A percentile compares a stretch with the other conserved stretches of the same genome.
phyloP scores from a whole-genome alignment of 331 rosid genomes.

The Acacia pycnantha region DNA sequence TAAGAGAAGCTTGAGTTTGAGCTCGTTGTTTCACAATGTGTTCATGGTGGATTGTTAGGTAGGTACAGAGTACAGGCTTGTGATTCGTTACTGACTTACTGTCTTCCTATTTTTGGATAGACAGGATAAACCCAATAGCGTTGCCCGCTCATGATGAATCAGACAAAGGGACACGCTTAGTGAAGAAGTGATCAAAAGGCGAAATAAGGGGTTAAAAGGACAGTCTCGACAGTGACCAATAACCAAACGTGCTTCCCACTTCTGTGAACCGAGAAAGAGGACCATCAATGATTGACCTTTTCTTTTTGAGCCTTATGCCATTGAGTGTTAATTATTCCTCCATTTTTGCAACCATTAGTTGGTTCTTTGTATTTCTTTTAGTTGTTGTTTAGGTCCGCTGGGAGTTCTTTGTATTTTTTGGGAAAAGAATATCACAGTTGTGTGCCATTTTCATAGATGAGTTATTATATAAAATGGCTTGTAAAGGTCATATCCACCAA shows the following conservation, averaged over 20 bases:
- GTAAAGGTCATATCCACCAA: background rate
- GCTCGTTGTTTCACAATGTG: background rate
- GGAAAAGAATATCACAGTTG: background rate
- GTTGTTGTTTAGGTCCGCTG: background rate
- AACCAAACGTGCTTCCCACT: background rate
- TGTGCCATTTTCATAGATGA: too few relatives aligned
- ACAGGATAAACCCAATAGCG: background rate
- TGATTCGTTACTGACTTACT: background rate
- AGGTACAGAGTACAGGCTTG: background rate
- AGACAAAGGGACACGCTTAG: background rate
- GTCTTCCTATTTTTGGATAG: background rate
- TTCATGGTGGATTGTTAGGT: background rate
- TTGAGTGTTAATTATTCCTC: background rate
- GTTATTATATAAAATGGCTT: background rate
- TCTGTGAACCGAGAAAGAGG: background rate
- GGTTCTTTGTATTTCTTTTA: background rate
- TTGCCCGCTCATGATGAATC: background rate
- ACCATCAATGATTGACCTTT: background rate
- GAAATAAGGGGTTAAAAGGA: background rate
- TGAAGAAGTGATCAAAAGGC: background rate
- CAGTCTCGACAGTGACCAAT: background rate
- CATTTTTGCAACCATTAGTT: background rate
- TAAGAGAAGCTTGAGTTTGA: background rate
- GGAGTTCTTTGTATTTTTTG: background rate
- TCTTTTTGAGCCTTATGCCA: background rate